Percentiles rank a stretch among this genome's conserved stretches.
Evolutionary conservation across 257 asterid genomes (phyloP).

Genomic region (Solanum chaucha): DNA sequence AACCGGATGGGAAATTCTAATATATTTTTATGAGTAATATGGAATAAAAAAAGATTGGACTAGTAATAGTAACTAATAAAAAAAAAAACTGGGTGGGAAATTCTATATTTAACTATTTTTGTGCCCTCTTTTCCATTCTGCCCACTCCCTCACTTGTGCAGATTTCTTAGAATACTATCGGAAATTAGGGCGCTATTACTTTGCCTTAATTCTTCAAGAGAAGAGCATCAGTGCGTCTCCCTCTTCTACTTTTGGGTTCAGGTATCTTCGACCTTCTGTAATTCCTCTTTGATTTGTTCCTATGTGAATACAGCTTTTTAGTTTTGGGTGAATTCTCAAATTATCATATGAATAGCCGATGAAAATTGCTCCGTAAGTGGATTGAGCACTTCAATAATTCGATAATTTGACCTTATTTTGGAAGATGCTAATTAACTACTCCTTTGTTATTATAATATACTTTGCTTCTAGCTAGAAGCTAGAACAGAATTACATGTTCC

Average conservation of each 20-base stretch:
- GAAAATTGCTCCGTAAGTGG: background rate
- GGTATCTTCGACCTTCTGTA: background rate
- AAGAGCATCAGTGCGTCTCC: background rate
- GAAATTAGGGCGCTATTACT: background rate
- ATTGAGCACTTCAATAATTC: background rate
- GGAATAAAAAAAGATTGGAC: background rate
- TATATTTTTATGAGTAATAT: background rate
- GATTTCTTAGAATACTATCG: background rate
- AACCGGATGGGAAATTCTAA: background rate
- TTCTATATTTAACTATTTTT: background rate
- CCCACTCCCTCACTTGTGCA: background rate
- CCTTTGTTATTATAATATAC: background rate
- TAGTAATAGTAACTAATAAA: no score
- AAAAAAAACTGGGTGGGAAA: no score
- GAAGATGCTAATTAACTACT: background rate
- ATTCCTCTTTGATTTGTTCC: background rate
- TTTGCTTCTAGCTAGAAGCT: background rate
- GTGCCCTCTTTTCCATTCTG: background rate
- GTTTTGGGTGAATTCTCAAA: background rate
- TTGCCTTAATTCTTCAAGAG: background rate
- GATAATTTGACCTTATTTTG: background rate
- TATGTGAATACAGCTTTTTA: background rate
- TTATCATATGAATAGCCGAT: background rate
- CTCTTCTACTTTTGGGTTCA: background rate
- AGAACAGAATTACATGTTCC: background rate